These are phyloP conservation scores for Curvularia spicifera DNA, from an alignment of 2,329 filamentous ascomycete species.

Conservation along the genomic window DNA sequence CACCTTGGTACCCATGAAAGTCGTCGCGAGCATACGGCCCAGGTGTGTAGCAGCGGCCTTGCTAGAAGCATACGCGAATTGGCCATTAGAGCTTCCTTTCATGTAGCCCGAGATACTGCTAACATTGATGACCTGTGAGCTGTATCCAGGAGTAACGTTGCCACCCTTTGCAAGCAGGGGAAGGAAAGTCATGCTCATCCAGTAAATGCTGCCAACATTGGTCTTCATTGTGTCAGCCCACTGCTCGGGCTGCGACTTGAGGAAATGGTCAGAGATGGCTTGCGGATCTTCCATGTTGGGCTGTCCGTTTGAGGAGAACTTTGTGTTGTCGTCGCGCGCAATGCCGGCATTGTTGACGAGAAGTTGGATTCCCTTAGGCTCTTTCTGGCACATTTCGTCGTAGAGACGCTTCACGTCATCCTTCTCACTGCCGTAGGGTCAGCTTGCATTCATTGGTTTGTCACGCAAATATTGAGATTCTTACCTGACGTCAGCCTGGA, in stretches of 20 bases:
- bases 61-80: conserved; percentile 58
- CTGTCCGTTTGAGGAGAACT: conserved; percentile 56
- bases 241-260: conserved; percentile 54
- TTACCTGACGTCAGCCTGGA: conserved; percentile 40
- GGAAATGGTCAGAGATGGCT: conserved; percentile 59
- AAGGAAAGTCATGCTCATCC: conserved; percentile 62
- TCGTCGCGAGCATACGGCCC: conserved; percentile 55
- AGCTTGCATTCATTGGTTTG: not conserved
- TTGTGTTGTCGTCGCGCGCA: conserved; percentile 60
- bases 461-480: conserved; percentile 1
- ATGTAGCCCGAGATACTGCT: conserved; percentile 59
- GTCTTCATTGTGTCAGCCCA: conserved; percentile 61
- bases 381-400: conserved; percentile 52
- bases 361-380: conserved; percentile 61
- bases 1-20: conserved; percentile 52
- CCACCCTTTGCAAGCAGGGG: conserved; percentile 60
- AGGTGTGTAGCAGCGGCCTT: conserved; percentile 59
- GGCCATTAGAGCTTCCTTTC: conserved; percentile 57
- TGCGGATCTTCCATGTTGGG: conserved; percentile 57
- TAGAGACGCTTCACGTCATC: conserved; percentile 54
- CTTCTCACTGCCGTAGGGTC: conserved; percentile 51
- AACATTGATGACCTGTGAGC: conserved; percentile 61
- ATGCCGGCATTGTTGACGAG: conserved; percentile 63
- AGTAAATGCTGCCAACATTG: conserved; percentile 60
- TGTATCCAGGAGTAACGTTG: conserved; percentile 55